phyloP scores from a whole-genome alignment of 2,329 filamentous ascomycete genomes.

The Kalmusia sp. region DNA sequence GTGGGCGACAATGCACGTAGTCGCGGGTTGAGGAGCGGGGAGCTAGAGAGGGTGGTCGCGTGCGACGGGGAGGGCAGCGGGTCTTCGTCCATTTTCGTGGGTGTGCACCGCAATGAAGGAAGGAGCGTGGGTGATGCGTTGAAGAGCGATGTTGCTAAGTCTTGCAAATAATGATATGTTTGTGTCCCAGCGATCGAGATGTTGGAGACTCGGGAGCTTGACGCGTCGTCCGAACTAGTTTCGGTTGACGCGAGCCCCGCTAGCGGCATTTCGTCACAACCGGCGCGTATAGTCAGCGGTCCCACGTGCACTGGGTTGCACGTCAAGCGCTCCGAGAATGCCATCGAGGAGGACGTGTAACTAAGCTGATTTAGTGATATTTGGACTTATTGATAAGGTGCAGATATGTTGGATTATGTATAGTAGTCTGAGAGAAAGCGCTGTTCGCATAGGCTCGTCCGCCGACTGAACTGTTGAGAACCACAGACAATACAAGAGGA shows the following conservation, averaged over 20 bases:
- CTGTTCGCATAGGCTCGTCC: no score
- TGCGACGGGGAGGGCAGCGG: slow-evolving; percentile 29
- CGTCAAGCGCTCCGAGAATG: no score
- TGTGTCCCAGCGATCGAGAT: background rate
- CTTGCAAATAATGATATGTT: background rate
- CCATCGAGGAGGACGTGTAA: no score
- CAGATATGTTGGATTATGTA: no score
- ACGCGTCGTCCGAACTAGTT: background rate
- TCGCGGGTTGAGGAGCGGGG: slow-evolving; percentile 32
- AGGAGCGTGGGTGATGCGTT: background rate
- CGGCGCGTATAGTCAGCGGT: slow-evolving; percentile 2
- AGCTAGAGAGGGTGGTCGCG: slow-evolving; percentile 27
- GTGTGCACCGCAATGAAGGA: background rate
- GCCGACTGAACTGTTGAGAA: no score
- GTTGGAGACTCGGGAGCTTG: background rate
- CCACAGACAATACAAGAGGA: no score
- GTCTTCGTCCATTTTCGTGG: slow-evolving; percentile 29
- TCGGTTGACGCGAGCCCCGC: slow-evolving; percentile 10
- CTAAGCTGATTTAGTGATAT: no score
- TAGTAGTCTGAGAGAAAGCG: no score
- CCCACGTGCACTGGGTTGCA: slow-evolving; percentile 9
- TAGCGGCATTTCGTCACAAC: slow-evolving; percentile 13
- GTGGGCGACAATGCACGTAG: slow-evolving; percentile 30
- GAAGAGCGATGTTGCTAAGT: background rate
- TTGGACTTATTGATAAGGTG: no score